Base-by-base conservation (phyloP, 257 asterid genomes). In the Perilla frutescens region DNA sequence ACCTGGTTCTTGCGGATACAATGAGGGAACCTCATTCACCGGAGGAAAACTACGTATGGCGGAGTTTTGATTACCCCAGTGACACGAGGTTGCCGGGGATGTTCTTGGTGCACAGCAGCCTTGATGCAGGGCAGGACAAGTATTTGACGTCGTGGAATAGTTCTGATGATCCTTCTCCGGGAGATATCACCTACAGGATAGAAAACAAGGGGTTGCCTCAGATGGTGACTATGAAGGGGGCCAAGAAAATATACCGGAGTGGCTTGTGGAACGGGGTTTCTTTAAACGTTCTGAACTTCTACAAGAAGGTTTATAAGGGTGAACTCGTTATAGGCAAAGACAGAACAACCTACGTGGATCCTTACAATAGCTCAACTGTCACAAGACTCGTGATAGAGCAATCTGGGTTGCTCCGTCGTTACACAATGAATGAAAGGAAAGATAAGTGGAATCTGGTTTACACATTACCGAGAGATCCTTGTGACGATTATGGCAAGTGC, bases 1-100 rank as follows among this genome's bases (percentile, higher is more conserved):
- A 59, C 39, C 68, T 71, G 11, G 68, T 47, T 47, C 50, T 71
- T 14, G 15, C 55, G 3, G 68, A 71, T 50, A 32, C 40, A 20
- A 20, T 20, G 3, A 55, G 31, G 8, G 31, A 66, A 13, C 11
- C 65, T 12, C 11, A 61, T 6, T 3, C 31, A 7, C 3, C 61
- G 0, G 20, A 58, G 44, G 20, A 5, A 11, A 58, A 12, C 36
- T 49, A 26, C 40, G 4, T 71, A 45, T 59, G 76, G 68, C 68
- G 47, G 68, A 71, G 76, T 48, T 71, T 71, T 11, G 76, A 71
- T 71, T 14, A 71, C 45, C 76, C 68, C 6, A 2, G n/a, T n/a
- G 60, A 58, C 3, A 70, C 66, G 9, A 56, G 66, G 58, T 32
- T 56, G 39, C 75, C 75, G 6, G 75, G 75, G 9, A 56, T 70